Evolutionary conservation across 495 filamentous ascomycete genomes (phyloP).

Genomic region (Amniculicola lignicola): DNA sequence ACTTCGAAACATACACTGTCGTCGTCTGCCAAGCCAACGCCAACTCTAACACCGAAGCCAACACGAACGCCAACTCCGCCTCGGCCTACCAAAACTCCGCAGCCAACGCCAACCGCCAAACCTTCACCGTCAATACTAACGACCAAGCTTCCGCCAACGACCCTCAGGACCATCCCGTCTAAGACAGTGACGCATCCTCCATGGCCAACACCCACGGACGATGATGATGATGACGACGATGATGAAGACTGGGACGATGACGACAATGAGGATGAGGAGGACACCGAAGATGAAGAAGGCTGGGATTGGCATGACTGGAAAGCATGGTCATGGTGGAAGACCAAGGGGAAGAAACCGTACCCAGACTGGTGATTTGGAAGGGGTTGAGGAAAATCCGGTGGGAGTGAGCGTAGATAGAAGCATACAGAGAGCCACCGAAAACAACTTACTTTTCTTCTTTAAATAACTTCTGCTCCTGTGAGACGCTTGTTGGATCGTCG

Average conservation of each 20-base stretch:
- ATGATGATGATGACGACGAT: not conserved
- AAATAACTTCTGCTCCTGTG: too few species aligned
- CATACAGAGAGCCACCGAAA: too few species aligned
- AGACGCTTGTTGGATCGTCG: too few species aligned
- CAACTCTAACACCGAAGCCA: not conserved
- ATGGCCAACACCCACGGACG: not conserved
- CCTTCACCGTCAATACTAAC: not conserved
- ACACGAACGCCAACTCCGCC: too few species aligned
- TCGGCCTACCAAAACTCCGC: too few species aligned
- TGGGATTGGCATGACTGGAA: slow-evolving; percentile 74
- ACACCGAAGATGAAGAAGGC: slow-evolving; percentile 71
- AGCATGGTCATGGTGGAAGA: too few species aligned
- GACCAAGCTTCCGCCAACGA: not conserved
- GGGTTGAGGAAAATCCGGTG: too few species aligned
- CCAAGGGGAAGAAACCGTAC: too few species aligned
- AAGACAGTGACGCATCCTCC: not conserved
- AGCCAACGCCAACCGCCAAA: not conserved
- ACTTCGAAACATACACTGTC: not conserved
- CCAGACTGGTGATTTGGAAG: too few species aligned
- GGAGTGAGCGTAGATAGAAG: too few species aligned
- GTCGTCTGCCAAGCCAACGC: not conserved
- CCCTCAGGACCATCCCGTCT: not conserved
- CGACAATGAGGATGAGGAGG: not conserved
- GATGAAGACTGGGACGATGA: not conserved
- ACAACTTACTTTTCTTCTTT: too few species aligned